These are phyloP conservation scores for Leccinellum albellum DNA, from an alignment of 768 basidiomycete genomes.

Conservation along the genomic window DNA sequence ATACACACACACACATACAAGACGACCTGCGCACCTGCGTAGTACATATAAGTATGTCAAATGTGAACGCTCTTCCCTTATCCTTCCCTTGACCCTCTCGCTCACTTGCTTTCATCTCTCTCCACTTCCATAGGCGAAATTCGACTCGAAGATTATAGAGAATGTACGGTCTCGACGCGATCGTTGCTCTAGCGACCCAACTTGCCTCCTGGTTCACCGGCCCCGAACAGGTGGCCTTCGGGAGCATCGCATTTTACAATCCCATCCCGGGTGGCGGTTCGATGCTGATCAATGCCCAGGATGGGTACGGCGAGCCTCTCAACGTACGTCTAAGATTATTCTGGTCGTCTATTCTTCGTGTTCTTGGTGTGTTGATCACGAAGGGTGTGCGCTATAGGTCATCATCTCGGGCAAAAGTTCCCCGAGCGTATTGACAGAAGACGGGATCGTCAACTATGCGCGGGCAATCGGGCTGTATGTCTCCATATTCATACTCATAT, in stretches of 20 bases:
- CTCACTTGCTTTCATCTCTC: neutral
- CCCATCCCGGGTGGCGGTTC: conserved; percentile 40
- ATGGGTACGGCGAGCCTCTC: conserved; percentile 42
- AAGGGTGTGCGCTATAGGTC: conserved; percentile 41
- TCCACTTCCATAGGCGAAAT: neutral
- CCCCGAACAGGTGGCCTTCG: neutral
- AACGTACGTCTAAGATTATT: conserved; percentile 31
- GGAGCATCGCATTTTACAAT: conserved; percentile 30
- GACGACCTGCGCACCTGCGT: neutral
- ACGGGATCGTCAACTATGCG: conserved; percentile 57
- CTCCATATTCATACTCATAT: too few species aligned
- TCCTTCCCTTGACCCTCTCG: neutral
- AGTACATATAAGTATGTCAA: neutral
- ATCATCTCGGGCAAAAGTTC: conserved; percentile 67
- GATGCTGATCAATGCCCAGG: conserved; percentile 37
- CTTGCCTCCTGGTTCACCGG: conserved; percentile 3
- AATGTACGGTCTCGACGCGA: conserved; percentile 7
- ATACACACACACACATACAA: neutral
- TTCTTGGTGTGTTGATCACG: neutral
- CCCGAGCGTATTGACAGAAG: conserved; percentile 49
- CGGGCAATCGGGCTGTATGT: conserved; percentile 61
- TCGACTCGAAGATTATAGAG: neutral
- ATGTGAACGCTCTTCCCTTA: neutral
- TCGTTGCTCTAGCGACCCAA: neutral
- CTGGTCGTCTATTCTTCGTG: neutral